A percentile compares a stretch with the other conserved stretches of the same genome.
Conservation (phyloP, 169 alveolate species). For the Amoebophrya sp. region DNA sequence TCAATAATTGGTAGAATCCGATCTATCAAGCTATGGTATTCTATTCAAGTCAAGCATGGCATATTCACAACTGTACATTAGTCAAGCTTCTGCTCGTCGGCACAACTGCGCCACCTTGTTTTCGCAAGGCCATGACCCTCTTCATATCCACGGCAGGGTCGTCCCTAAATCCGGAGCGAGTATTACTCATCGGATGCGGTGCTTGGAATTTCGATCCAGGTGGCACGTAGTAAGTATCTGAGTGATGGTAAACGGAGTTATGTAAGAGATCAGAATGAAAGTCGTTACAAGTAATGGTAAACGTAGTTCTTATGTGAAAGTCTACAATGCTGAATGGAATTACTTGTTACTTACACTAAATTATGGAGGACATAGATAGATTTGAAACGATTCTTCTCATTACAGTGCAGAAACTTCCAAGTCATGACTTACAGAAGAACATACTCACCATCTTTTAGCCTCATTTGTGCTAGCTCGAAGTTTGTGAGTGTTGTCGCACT, state of each 20-base stretch:
- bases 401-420: too few species aligned
- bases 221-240: neutral
- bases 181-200: neutral
- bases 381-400: too few species aligned
- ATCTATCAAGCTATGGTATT: too few species aligned
- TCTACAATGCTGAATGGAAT: too few species aligned
- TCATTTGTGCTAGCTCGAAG: neutral
- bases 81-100: neutral
- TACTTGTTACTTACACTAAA: too few species aligned
- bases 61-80: neutral
- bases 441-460: neutral
- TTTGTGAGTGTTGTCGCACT: neutral
- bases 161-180: neutral
- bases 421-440: too few species aligned
- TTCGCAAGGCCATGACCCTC: neutral
- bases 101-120: neutral
- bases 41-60: too few species aligned
- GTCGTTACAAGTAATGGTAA: too few species aligned
- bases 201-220: neutral
- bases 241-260: neutral
- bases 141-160: neutral
- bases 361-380: too few species aligned
- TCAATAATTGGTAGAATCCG: too few species aligned
- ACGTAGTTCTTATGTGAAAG: too few species aligned
- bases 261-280: too few species aligned